Conservation (phyloP, 176 grass and related monocot species). For the Carex myosuroides region DNA sequence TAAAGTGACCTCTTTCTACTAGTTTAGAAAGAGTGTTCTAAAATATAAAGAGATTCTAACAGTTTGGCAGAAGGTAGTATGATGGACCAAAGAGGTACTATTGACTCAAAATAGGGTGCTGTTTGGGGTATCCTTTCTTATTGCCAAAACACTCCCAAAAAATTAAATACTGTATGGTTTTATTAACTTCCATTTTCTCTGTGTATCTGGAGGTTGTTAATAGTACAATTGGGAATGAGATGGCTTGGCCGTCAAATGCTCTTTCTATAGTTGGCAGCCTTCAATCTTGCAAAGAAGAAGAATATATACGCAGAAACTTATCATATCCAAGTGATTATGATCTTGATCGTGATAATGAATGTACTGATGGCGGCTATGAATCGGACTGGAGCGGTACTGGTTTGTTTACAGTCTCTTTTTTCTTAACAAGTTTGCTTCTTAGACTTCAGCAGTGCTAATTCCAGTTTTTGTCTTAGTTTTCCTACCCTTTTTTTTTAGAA, state of each 20-base stretch:
- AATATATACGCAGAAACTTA: conserved; percentile 76
- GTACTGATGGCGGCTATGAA: conserved; percentile 31
- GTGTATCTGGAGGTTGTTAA: conserved; percentile 49
- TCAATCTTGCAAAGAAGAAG: conserved; percentile 77
- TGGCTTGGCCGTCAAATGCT: conserved; percentile 72
- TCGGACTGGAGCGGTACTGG: conserved; percentile 64
- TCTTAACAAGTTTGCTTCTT: not conserved
- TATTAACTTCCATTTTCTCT: conserved; percentile 2
- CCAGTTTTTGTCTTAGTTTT: conserved; percentile 6
- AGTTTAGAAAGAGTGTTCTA: not conserved
- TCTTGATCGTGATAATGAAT: conserved; percentile 29
- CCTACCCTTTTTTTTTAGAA: not conserved
- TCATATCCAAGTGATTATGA: conserved; percentile 36
- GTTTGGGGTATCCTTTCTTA: not conserved
- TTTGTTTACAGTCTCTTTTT: not conserved
- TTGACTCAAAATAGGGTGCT: not conserved
- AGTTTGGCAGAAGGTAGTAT: not conserved
- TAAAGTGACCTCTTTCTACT: not conserved
- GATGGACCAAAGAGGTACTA: not conserved
- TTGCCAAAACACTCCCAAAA: not conserved
- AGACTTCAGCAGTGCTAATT: not conserved
- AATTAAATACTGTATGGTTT: not conserved
- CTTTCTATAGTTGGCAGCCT: conserved; percentile 81
- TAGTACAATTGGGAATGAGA: conserved; percentile 39
- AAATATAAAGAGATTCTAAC: not conserved